Conservation (phyloP, 768 basidiomycete genomes). For the Paxillus rubicundulus region DNA sequence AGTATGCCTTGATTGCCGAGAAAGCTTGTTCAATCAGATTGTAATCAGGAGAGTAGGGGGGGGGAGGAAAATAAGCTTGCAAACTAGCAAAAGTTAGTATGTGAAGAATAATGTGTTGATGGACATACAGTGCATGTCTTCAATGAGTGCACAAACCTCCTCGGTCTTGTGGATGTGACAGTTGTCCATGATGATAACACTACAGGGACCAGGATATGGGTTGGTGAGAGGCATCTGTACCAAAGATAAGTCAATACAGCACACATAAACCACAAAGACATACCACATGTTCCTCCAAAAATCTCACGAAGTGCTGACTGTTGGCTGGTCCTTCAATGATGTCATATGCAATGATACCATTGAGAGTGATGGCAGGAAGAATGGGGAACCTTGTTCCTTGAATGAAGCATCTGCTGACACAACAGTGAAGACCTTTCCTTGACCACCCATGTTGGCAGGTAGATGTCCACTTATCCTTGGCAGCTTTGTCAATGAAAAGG, state of each 20-base stretch:
- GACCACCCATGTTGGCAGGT: not conserved
- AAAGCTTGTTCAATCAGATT: too few species aligned
- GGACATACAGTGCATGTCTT: constrained; percentile 21
- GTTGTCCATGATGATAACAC: constrained; percentile 27
- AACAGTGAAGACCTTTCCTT: not conserved
- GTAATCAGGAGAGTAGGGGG: too few species aligned
- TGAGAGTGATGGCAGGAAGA: constrained; percentile 15
- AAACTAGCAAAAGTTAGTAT: too few species aligned
- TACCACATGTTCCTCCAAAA: constrained; percentile 11
- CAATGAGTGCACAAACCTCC: constrained; percentile 16
- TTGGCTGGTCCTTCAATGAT: constrained; percentile 17
- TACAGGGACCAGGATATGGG: too few species aligned
- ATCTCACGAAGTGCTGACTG: constrained; percentile 4
- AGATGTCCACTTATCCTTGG: constrained; percentile 3
- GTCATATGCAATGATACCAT: constrained; percentile 19
- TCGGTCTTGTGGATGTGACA: constrained; percentile 23
- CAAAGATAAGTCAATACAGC: too few species aligned
- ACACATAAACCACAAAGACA: not conserved
- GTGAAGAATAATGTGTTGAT: too few species aligned
- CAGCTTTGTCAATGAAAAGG: constrained; percentile 22
- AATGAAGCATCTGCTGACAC: too few species aligned
- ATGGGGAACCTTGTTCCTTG: constrained; percentile 6
- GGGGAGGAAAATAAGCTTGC: too few species aligned
- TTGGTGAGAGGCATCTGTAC: not conserved
- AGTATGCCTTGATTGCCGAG: too few species aligned